Evolutionary conservation across 169 alveolate genomes (phyloP).

Genomic region (Plasmodium gonderi): DNA sequence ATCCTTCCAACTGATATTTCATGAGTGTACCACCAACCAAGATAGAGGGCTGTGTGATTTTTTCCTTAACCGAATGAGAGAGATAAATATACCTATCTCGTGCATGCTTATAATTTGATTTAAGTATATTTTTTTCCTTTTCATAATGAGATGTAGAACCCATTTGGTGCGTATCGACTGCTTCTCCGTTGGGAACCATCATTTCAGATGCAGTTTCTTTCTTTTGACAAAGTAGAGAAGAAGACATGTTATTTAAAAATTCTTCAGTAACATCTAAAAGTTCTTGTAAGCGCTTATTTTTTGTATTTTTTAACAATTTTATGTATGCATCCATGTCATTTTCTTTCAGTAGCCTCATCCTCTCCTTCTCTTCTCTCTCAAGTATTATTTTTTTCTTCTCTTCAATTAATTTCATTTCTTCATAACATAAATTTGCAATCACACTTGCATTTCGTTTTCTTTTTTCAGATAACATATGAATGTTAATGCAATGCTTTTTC

Average conservation of each 20-base stretch:
- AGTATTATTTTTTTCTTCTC: constrained; percentile 23
- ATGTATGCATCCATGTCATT: constrained; percentile 94
- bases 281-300: constrained; percentile 92
- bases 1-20: constrained; percentile 93
- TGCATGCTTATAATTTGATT: constrained; percentile 10
- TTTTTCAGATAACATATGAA: background rate
- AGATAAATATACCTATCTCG: constrained; percentile 88
- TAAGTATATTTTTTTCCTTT: background rate
- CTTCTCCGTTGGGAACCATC: background rate
- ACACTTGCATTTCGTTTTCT: background rate
- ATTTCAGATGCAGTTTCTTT: background rate
- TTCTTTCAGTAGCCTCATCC: constrained; percentile 86
- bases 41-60: constrained; percentile 89
- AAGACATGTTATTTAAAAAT: constrained; percentile 89
- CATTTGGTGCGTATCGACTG: background rate
- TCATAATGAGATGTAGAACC: background rate
- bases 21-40: constrained; percentile 81
- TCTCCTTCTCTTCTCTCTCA: constrained; percentile 75
- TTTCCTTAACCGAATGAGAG: constrained; percentile 93
- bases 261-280: constrained; percentile 95
- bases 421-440: constrained; percentile 27
- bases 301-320: constrained; percentile 91
- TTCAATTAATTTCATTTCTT: constrained; percentile 24
- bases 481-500: constrained; percentile 14
- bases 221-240: constrained; percentile 18